Conservation (phyloP, 2,329 filamentous ascomycete genomes). For the Pseudophaeomoniella oleicola region DNA sequence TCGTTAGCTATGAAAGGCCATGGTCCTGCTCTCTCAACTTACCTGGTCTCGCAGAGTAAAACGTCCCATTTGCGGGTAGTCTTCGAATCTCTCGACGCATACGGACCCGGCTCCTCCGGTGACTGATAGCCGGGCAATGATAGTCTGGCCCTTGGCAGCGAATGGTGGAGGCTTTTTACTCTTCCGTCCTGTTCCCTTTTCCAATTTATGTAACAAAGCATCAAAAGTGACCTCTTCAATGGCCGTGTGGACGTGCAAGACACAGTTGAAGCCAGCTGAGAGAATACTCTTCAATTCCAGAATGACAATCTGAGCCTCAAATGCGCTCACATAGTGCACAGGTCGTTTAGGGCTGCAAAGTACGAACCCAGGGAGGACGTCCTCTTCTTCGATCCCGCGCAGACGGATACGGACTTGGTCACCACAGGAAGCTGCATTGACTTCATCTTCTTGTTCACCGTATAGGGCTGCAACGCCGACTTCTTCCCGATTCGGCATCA, state of each 20-base stretch:
- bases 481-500: slow-evolving; percentile 89
- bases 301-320: slow-evolving; percentile 94
- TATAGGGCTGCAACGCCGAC: slow-evolving; percentile 76
- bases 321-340: slow-evolving; percentile 76
- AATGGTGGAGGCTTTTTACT: slow-evolving; percentile 89
- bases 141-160: slow-evolving; percentile 63
- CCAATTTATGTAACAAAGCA: slow-evolving; percentile 77
- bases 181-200: slow-evolving; percentile 86
- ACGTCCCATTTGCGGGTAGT: slow-evolving; percentile 1
- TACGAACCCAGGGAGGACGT: slow-evolving; percentile 89
- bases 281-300: slow-evolving; percentile 90
- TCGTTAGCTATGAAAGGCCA: slow-evolving; percentile 1
- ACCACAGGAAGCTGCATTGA: slow-evolving; percentile 67
- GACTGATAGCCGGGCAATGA: slow-evolving; percentile 84
- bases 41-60: slow-evolving; percentile 53
- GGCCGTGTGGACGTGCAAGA: slow-evolving; percentile 90
- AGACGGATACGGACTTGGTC: slow-evolving; percentile 89
- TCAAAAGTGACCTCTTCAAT: slow-evolving; percentile 95
- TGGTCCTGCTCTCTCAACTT: no score
- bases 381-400: slow-evolving; percentile 92
- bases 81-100: slow-evolving; percentile 74
- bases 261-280: slow-evolving; percentile 91
- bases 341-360: slow-evolving; percentile 87
- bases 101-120: slow-evolving; percentile 74
- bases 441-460: slow-evolving; percentile 91